Evolutionary conservation across 768 basidiomycete genomes (phyloP), one percentile per base, ranked within the genome.

Genomic region (Boletus rufocinnamomeus): DNA sequence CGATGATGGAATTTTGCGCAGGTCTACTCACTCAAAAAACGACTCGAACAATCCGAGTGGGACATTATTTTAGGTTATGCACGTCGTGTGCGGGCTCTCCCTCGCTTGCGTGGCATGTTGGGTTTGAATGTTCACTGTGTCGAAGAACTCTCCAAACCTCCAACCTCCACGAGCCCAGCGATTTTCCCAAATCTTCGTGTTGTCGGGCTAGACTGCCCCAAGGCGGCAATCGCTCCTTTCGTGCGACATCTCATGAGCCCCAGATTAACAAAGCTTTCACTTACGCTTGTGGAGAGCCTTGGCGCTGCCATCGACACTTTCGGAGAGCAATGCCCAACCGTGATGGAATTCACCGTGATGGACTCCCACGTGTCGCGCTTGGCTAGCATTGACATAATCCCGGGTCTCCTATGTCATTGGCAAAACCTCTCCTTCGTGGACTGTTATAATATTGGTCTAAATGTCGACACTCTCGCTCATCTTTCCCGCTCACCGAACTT

Each of bases 111-210:
- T 9, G 1, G 9, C 40, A 16, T 37, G 5, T 48, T 35, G 2
- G 40, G 54, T 34, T 44, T 62, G 30, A 10, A 40, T 25, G 27
- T 2, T 5, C 40, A 54, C 14, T 54, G 30, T 32, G 28, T 65
- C 30, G 9, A 45, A 17, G 21, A 17, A 2, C 55, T 59, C 25
- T 62, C 52, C 14, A 46, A 46, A 28, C 30, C 25, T 62, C 52
- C 14, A 46, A 46, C 35, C 30, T 41, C 53, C n/a, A n/a, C n/a
- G n/a, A n/a, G n/a, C n/a, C n/a, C n/a, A n/a, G n/a, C n/a, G 0
- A 48, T 65, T 17, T 62, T 62, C 21, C 63, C 57, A 6, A 65
- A 56, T 2, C 57, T 65, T 51, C 54, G 46, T 32, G 0, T 30
- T 4, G 25, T 65, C 6, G 51, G 32, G 17, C 5, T 61, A 6